phyloP scores from a whole-genome alignment of 768 basidiomycete species.

The Boletus huronensis region DNA sequence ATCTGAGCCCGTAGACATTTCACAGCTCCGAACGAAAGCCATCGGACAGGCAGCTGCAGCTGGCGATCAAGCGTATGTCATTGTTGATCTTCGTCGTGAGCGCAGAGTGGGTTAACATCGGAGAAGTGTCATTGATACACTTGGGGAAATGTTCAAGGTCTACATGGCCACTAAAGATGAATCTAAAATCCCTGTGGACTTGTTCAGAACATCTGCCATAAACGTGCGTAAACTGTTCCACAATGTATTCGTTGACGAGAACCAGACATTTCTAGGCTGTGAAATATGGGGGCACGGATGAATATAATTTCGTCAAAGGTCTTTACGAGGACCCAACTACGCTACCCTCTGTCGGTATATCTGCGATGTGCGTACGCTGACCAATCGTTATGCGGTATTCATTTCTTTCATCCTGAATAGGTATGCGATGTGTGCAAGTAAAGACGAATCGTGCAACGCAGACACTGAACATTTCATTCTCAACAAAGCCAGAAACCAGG shows the following conservation, averaged over 20 bases:
- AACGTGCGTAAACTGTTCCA: slow-evolving; percentile 38
- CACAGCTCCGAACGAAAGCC: slow-evolving; percentile 71
- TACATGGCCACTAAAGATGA: slow-evolving; percentile 73
- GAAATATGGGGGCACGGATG: slow-evolving; percentile 64
- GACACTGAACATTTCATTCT: slow-evolving; percentile 62
- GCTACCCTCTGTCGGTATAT: slow-evolving; percentile 59
- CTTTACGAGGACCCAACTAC: slow-evolving; percentile 72
- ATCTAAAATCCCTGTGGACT: slow-evolving; percentile 75
- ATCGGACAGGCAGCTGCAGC: slow-evolving; percentile 53
- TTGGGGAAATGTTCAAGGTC: slow-evolving; percentile 64
- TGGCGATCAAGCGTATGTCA: slow-evolving; percentile 39
- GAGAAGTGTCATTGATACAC: slow-evolving; percentile 67
- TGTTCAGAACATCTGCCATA: slow-evolving; percentile 54
- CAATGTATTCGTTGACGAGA: not conserved
- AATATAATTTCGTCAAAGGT: slow-evolving; percentile 69
- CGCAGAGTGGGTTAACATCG: not conserved
- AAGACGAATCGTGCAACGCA: slow-evolving; percentile 53
- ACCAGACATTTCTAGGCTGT: slow-evolving; percentile 49
- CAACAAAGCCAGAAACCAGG: slow-evolving; percentile 53
- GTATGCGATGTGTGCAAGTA: slow-evolving; percentile 58
- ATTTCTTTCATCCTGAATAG: slow-evolving; percentile 34
- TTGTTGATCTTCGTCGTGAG: not conserved
- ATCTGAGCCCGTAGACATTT: slow-evolving; percentile 62
- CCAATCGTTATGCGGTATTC: not conserved
- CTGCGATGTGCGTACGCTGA: slow-evolving; percentile 55